These are phyloP conservation scores for Tolypocladium amazonense DNA, from an alignment of 2,329 filamentous ascomycete species.

Conservation along the genomic window DNA sequence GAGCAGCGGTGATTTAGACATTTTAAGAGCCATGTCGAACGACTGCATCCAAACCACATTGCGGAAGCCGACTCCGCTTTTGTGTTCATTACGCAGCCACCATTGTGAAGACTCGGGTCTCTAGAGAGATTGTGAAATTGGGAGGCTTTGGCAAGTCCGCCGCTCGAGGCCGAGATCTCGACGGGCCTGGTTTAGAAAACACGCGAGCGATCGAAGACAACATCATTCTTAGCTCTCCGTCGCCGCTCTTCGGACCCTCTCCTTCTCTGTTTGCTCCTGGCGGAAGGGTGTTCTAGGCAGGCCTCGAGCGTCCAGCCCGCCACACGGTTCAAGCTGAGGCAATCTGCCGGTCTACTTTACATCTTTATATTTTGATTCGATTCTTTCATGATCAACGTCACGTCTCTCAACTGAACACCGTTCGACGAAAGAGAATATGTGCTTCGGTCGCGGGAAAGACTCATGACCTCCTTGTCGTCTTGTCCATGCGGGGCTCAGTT, in stretches of 20 bases:
- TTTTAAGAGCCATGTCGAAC: neutral
- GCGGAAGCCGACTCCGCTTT: neutral
- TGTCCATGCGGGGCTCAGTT: neutral
- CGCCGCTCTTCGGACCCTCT: neutral
- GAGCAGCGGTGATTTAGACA: conserved; percentile 15
- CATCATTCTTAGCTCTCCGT: neutral
- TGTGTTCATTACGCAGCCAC: neutral
- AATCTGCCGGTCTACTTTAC: conserved; percentile 1
- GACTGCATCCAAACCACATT: neutral
- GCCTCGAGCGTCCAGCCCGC: conserved; percentile 1
- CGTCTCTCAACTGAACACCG: conserved; percentile 5
- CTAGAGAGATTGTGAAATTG: neutral
- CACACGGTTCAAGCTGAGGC: conserved; percentile 1
- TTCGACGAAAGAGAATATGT: neutral
- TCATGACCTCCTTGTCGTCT: neutral
- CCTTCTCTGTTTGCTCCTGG: neutral
- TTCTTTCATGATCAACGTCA: conserved; percentile 7
- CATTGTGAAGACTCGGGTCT: neutral
- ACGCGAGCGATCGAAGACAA: neutral
- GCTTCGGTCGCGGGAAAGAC: neutral
- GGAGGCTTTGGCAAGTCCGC: conserved; percentile 1
- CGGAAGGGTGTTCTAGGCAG: neutral
- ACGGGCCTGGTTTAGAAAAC: neutral
- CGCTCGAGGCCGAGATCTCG: neutral
- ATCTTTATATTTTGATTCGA: neutral